Base-by-base conservation (phyloP, 2,329 filamentous ascomycete species). In the Pseudonectria foliicola region DNA sequence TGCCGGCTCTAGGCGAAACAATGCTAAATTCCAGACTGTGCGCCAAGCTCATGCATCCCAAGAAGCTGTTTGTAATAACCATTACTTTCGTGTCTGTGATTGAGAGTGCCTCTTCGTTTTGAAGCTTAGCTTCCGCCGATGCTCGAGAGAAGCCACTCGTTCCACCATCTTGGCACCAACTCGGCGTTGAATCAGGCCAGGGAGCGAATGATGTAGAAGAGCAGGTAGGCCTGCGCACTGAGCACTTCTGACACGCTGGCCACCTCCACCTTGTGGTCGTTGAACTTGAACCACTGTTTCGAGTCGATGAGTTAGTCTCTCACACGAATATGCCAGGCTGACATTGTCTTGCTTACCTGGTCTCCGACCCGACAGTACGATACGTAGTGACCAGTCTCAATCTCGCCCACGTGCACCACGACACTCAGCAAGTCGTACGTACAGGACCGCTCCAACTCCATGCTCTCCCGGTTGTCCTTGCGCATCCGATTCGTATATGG, bases 311-410 rank as follows among this genome's bases (percentile, higher is more conserved):
- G 32, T 44, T 29, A 49, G 39, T 13, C 34, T 4, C 25, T 11
- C 50, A 14, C n/a, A 33, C 24, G n/a, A 21, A 21, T 21, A 5
- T 21, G 5, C 5, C 8, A 21, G 5, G 8, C 8, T 8, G 18
- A 21, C 18, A 21, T 8, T 8, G 18, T 21, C 18, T 21, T 8
- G 31, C 49, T 41, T 48, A 63, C 62, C 67, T 84, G 77, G 36
- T 85, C 82, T 4, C 81, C 84, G 39, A 90, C 82, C 30, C 86
- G 71, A 40, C 85, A 88, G 58, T 93, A 95, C n/a, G 82, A 85
- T 37, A 89, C 80, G 54, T 94, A 95, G 56, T 95, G 88, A 12
- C 89, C 90, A 2, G 86, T 88, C 51, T 95, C 88, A 38, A 95
- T 83, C 59, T 90, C 87, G 33, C 90, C 90, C 40, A 93, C 85